These are phyloP conservation scores for Ogataea sp. DNA, from an alignment of 805 yeast species.

Conservation along the genomic window DNA sequence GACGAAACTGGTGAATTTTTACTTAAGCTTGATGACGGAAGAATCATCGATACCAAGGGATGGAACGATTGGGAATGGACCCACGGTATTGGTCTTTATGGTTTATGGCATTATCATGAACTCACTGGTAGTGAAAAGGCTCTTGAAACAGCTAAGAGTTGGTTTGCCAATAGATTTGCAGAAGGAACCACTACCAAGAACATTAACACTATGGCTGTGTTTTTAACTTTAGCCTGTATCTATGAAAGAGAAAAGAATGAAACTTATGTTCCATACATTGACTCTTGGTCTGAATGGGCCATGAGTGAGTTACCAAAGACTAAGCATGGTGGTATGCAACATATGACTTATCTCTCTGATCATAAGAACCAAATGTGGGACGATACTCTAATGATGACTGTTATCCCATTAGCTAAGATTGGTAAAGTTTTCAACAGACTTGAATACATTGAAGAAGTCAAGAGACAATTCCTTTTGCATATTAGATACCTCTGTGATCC, in stretches of 20 bases:
- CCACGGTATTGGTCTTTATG: conserved; percentile 30
- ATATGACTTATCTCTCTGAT: conserved; percentile 24
- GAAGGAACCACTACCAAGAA: conserved; percentile 27
- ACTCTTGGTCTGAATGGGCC: conserved; percentile 29
- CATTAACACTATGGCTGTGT: conserved; percentile 29
- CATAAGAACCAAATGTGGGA: conserved; percentile 25
- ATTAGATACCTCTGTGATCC: conserved; percentile 23
- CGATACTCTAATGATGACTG: conserved; percentile 29
- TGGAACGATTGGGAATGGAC: conserved; percentile 36
- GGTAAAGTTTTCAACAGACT: conserved; percentile 22
- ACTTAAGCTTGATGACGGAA: conserved; percentile 23
- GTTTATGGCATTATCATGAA: conserved; percentile 28
- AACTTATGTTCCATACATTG: conserved; percentile 21
- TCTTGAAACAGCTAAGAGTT: conserved; percentile 17
- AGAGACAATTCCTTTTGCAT: conserved; percentile 26
- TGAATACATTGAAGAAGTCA: conserved; percentile 26
- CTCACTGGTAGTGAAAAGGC: conserved; percentile 18
- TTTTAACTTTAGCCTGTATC: conserved; percentile 23
- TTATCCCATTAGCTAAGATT: conserved; percentile 27
- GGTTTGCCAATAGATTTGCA: conserved; percentile 24
- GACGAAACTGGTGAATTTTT: conserved; percentile 25
- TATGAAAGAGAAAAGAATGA: conserved; percentile 16
- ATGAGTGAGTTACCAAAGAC: conserved; percentile 22
- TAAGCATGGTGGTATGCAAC: conserved; percentile 28
- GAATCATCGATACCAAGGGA: conserved; percentile 29